Evolutionary conservation across 2,329 filamentous ascomycete genomes (phyloP).

Genomic region (Fusarium piperis): DNA sequence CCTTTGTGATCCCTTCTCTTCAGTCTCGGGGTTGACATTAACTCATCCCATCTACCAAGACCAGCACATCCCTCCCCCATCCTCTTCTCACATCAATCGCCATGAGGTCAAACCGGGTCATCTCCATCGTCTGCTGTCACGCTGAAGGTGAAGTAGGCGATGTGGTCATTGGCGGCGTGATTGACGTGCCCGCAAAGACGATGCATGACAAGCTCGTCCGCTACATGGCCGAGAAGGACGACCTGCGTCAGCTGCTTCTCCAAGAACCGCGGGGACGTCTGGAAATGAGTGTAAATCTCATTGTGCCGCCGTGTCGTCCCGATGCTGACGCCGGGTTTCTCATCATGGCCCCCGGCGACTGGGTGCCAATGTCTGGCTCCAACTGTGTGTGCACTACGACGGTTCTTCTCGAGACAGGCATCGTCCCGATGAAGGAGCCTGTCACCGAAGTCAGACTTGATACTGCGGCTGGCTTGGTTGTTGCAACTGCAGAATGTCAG

Average conservation of each 20-base stretch:
- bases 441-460: slow-evolving; percentile 53
- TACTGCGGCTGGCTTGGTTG: slow-evolving; percentile 56
- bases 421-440: slow-evolving; percentile 57
- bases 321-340: slow-evolving; percentile 56
- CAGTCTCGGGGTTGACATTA: not conserved
- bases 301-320: slow-evolving; percentile 55
- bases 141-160: slow-evolving; percentile 56
- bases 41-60: not conserved
- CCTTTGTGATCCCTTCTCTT: not conserved
- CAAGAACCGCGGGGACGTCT: slow-evolving; percentile 55
- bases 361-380: slow-evolving; percentile 51
- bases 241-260: slow-evolving; percentile 51
- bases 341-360: slow-evolving; percentile 59
- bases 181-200: slow-evolving; percentile 53
- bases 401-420: slow-evolving; percentile 58
- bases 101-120: slow-evolving; percentile 13
- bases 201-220: slow-evolving; percentile 59
- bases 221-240: slow-evolving; percentile 51
- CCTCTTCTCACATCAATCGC: not conserved
- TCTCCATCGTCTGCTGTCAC: slow-evolving; percentile 48
- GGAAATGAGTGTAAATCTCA: slow-evolving; percentile 52
- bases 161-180: slow-evolving; percentile 58
- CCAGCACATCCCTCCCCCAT: not conserved
- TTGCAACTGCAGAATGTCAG: slow-evolving; percentile 52
- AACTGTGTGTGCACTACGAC: slow-evolving; percentile 57